These are phyloP conservation scores for Beauveria sp. DNA, from an alignment of 2,329 filamentous ascomycete species.

Conservation along the genomic window DNA sequence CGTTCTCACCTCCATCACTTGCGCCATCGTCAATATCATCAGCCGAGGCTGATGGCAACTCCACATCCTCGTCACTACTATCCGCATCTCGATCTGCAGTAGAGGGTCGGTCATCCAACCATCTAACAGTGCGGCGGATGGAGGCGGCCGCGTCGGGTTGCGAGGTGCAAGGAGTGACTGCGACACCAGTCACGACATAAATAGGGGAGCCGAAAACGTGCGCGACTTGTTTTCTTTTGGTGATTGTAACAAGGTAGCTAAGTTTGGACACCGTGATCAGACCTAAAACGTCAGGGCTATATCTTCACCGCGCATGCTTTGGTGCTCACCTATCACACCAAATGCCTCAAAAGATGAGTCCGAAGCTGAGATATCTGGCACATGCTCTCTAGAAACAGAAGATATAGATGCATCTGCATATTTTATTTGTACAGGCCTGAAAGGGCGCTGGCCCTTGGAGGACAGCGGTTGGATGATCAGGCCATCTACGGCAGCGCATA, in stretches of 20 bases:
- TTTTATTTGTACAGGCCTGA: slow-evolving; percentile 57
- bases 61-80: slow-evolving; percentile 40
- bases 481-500: slow-evolving; percentile 76
- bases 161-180: slow-evolving; percentile 82
- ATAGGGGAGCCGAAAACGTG: slow-evolving; percentile 77
- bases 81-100: slow-evolving; percentile 34
- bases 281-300: slow-evolving; percentile 42
- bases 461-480: slow-evolving; percentile 69
- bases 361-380: slow-evolving; percentile 35
- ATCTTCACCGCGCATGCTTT: not conserved
- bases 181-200: slow-evolving; percentile 82
- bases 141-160: slow-evolving; percentile 65
- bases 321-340: slow-evolving; percentile 45
- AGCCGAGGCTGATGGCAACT: slow-evolving; percentile 24
- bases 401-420: slow-evolving; percentile 54
- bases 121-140: slow-evolving; percentile 51
- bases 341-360: slow-evolving; percentile 51
- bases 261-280: slow-evolving; percentile 74
- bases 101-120: slow-evolving; percentile 32
- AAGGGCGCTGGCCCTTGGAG: slow-evolving; percentile 47
- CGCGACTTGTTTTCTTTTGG: slow-evolving; percentile 78
- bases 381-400: slow-evolving; percentile 35
- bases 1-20: slow-evolving; percentile 25
- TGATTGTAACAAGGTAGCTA: slow-evolving; percentile 82
- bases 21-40: slow-evolving; percentile 39